These are phyloP conservation scores for Physcia stellaris DNA, from an alignment of 495 filamentous ascomycete genomes.

Conservation along the genomic window DNA sequence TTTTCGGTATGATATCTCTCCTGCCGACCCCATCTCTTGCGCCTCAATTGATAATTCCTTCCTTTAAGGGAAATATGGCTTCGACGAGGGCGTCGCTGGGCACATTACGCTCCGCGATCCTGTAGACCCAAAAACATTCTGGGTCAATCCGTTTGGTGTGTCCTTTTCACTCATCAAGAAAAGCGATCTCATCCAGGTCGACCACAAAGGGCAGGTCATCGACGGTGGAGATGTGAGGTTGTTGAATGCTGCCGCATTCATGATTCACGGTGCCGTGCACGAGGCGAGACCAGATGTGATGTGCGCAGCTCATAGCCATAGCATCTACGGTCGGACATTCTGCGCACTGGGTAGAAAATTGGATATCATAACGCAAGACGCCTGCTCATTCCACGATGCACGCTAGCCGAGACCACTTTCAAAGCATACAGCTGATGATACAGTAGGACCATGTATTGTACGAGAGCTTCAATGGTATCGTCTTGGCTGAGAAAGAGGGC, in stretches of 20 bases:
- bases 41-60: too few relatives aligned
- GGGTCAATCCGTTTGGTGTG: constrained; percentile 71
- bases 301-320: constrained; percentile 62
- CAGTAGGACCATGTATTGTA: constrained; percentile 50
- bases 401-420: not conserved
- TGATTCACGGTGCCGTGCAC: constrained; percentile 58
- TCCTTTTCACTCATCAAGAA: constrained; percentile 56
- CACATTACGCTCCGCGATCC: constrained; percentile 55
- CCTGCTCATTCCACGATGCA: constrained; percentile 50
- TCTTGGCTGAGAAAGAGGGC: constrained; percentile 59
- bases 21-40: too few relatives aligned
- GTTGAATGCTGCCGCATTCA: constrained; percentile 56
- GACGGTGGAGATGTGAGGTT: constrained; percentile 47
- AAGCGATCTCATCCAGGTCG: constrained; percentile 59
- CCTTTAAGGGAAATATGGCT: constrained; percentile 51
- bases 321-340: constrained; percentile 56
- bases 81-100: constrained; percentile 48
- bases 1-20: too few relatives aligned
- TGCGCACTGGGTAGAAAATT: constrained; percentile 50
- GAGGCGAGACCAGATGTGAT: constrained; percentile 55
- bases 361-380: constrained; percentile 62
- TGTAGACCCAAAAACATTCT: constrained; percentile 54
- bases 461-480: constrained; percentile 55
- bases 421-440: not conserved
- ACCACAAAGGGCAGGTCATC: constrained; percentile 50